These are phyloP conservation scores for Mrakia gelida DNA, from an alignment of 768 basidiomycete species.

Conservation along the genomic window DNA sequence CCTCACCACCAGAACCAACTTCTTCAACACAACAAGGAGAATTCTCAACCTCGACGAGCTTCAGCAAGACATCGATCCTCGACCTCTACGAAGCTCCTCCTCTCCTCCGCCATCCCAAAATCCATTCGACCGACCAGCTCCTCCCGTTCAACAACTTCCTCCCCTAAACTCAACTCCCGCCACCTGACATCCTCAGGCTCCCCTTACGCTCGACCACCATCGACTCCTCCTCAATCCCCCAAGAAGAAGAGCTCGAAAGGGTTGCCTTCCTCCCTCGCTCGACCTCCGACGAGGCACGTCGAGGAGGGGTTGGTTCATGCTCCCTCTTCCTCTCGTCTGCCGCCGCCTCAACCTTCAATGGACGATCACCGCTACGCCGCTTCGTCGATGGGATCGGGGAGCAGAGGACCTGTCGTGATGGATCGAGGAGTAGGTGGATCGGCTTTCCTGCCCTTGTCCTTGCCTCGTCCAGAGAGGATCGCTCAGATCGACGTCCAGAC, in stretches of 20 bases:
- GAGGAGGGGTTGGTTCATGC: slow-evolving; percentile 4
- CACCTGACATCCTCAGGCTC: neutral
- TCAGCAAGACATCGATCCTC: slow-evolving; percentile 4
- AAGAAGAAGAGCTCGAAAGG: slow-evolving; percentile 2
- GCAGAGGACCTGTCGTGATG: slow-evolving; percentile 6
- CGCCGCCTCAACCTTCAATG: neutral
- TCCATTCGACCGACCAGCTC: neutral
- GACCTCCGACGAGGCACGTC: neutral
- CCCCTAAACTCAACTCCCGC: neutral
- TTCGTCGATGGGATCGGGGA: neutral
- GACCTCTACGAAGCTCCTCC: neutral
- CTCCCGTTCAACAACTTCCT: neutral
- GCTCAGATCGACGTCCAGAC: slow-evolving; percentile 19
- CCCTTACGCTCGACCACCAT: slow-evolving; percentile 17
- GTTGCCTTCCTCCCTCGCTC: neutral
- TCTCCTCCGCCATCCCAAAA: neutral
- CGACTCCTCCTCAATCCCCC: neutral
- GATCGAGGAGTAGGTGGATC: neutral
- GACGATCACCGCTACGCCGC: neutral
- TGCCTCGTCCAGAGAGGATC: slow-evolving; percentile 23
- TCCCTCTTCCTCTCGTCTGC: neutral
- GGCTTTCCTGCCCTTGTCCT: slow-evolving; percentile 17
- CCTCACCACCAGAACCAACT: neutral
- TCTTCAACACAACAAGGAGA: slow-evolving; percentile 14
- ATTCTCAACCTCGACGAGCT: neutral